Evolutionary conservation across 2,329 filamentous ascomycete genomes (phyloP), one percentile per base, ranked within the genome.

Genomic region (Whalleya microplaca): DNA sequence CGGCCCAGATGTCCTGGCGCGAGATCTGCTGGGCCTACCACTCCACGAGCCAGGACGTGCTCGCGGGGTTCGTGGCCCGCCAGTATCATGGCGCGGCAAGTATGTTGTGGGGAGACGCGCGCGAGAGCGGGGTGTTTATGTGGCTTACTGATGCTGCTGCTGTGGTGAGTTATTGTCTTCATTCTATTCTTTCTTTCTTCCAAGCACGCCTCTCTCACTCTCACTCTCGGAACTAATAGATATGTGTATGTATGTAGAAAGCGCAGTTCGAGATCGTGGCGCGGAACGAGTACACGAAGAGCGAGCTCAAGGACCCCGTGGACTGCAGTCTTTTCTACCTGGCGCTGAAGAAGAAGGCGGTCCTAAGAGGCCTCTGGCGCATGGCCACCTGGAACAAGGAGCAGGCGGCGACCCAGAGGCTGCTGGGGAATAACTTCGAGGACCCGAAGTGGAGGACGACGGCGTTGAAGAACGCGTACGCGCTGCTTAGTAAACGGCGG

Each of bases 391-490:
- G 95, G 88, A 89, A 96, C 66, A 85, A 83, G 55, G 96, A 99
- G 72, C 95, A 98, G 73, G 78, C 74, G 2, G 86, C 89, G 0
- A 99, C 95, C 0, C 84, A 88, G 57, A 86, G 84, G 58, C 80
- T 99, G 27, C 78, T 99, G 20, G 83, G 88, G n/a, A 96, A 97
- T 68, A 92, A 98, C 71, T 99, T 99, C 72, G 81, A 85, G 3
- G 90, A 96, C 59, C 82, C 87, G 0, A 89, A 91, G 64, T 98
- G 95, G 91, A 90, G 85, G 71, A 96, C 90, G 1, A 86, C 91
- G 3, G 95, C 95, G 0, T 78, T 96, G 57, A 99, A 99, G 75
- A 99, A 99, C 71, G 95, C 95, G 0, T 99, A 97, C 74, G 94
- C 95, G 2, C 75, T 99, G 52, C 87, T 99, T 70, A 95, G 94